Conservation (phyloP, 805 yeast species). For the Kodamaea hsintzibuensis region DNA sequence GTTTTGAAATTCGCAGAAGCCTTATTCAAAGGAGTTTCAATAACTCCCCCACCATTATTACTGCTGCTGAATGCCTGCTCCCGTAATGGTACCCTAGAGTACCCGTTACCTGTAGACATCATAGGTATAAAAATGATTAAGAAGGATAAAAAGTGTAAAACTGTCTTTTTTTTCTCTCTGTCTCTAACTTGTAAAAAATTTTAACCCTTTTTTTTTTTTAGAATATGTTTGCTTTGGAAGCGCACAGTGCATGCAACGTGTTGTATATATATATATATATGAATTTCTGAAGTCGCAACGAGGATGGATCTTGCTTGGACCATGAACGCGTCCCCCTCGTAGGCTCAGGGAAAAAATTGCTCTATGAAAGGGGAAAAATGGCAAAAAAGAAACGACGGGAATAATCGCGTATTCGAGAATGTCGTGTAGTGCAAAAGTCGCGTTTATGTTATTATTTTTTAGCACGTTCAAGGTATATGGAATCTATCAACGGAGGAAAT, state of each 20-base stretch:
- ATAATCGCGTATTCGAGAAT: not conserved
- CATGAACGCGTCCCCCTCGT: not conserved
- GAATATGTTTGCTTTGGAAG: not conserved
- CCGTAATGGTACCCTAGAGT: slow-evolving; percentile 8
- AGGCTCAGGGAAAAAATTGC: not conserved
- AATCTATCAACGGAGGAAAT: too few relatives aligned
- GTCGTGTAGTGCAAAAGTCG: not conserved
- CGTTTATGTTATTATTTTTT: not conserved
- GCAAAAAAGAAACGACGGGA: not conserved
- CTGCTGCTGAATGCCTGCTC: slow-evolving; percentile 11
- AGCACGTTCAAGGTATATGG: not conserved
- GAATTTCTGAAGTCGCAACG: not conserved
- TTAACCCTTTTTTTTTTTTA: not conserved
- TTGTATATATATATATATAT: not conserved
- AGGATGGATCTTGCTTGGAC: not conserved
- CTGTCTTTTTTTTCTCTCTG: slow-evolving; percentile 1
- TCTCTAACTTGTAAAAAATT: slow-evolving; percentile 3
- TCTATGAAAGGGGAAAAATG: not conserved
- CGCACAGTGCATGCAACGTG: not conserved
- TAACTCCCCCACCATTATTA: not conserved
- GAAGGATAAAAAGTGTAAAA: slow-evolving; percentile 5
- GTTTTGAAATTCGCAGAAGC: slow-evolving; percentile 12
- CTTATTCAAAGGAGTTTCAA: slow-evolving; percentile 24
- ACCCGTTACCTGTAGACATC: slow-evolving; percentile 10
- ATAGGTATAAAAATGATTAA: not conserved